phyloP scores from a whole-genome alignment of 352 stramenopile genomes.

The Phytophthora sojae region DNA sequence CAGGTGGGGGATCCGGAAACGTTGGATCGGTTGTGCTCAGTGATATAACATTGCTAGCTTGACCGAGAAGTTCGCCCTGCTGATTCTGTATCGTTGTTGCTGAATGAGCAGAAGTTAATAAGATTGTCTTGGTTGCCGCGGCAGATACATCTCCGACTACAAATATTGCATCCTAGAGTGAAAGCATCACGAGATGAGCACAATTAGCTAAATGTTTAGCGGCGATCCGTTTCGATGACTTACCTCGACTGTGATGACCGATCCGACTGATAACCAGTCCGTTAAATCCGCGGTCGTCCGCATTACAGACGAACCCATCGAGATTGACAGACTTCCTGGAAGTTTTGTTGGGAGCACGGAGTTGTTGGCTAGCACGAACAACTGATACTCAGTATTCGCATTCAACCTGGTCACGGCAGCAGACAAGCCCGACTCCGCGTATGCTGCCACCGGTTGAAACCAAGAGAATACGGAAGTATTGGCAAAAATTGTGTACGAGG shows the following conservation, averaged over 20 bases:
- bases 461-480: constrained; percentile 38
- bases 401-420: constrained; percentile 38
- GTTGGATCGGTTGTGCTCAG: constrained; percentile 42
- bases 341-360: constrained; percentile 19
- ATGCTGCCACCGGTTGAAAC: constrained; percentile 22
- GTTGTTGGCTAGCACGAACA: constrained; percentile 62
- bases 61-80: constrained; percentile 34
- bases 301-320: constrained; percentile 36
- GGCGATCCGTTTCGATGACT: background rate
- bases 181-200: background rate
- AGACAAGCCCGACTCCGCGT: constrained; percentile 16
- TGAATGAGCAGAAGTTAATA: constrained; percentile 36
- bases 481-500: constrained; percentile 48
- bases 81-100: constrained; percentile 38
- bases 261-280: constrained; percentile 33
- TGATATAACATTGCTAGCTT: constrained; percentile 39
- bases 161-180: constrained; percentile 30
- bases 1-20: constrained; percentile 42
- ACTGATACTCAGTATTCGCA: constrained; percentile 53
- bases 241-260: constrained; percentile 49
- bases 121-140: constrained; percentile 39
- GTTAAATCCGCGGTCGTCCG: constrained; percentile 52
- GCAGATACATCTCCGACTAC: constrained; percentile 51
- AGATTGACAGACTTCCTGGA: constrained; percentile 48
- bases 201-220: background rate